A percentile compares a stretch with the other conserved stretches of the same genome.
phyloP scores from a whole-genome alignment of 2,329 filamentous ascomycete species.

The Colletotrichum noveboracense region DNA sequence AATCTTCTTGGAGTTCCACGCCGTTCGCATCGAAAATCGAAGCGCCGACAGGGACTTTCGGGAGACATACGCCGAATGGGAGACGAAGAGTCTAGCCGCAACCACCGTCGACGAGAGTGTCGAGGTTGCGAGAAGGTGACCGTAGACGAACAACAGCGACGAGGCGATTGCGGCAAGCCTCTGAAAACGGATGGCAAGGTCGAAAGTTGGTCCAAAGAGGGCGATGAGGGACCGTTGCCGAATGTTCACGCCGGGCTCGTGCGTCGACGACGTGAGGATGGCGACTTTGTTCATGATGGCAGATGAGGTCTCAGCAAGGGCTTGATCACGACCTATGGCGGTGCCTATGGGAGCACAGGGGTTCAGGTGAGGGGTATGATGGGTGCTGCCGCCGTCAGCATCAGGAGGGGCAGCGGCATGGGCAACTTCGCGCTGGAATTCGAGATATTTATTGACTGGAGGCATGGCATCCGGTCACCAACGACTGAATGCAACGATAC shows the following conservation, averaged over 20 bases:
- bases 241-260: constrained; percentile 34
- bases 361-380: neutral
- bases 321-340: constrained; percentile 5
- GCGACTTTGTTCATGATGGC: constrained; percentile 39
- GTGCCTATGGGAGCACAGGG: neutral
- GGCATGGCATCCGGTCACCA: constrained; percentile 9
- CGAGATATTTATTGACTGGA: constrained; percentile 10
- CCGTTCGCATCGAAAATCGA: neutral
- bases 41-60: constrained; percentile 21
- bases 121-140: constrained; percentile 33
- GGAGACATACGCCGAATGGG: constrained; percentile 33
- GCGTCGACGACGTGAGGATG: constrained; percentile 42
- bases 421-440: neutral
- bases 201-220: constrained; percentile 37
- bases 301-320: constrained; percentile 16
- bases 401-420: neutral
- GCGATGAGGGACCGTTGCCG: constrained; percentile 36
- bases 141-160: constrained; percentile 34
- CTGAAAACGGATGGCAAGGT: constrained; percentile 38
- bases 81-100: constrained; percentile 32
- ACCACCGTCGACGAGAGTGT: constrained; percentile 31
- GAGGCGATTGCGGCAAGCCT: constrained; percentile 35
- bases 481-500: neutral
- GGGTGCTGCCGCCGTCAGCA: neutral
- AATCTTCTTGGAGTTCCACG: constrained; percentile 42